Conservation (phyloP, 345 rosid genomes). For the Anastatica hierochuntica region DNA sequence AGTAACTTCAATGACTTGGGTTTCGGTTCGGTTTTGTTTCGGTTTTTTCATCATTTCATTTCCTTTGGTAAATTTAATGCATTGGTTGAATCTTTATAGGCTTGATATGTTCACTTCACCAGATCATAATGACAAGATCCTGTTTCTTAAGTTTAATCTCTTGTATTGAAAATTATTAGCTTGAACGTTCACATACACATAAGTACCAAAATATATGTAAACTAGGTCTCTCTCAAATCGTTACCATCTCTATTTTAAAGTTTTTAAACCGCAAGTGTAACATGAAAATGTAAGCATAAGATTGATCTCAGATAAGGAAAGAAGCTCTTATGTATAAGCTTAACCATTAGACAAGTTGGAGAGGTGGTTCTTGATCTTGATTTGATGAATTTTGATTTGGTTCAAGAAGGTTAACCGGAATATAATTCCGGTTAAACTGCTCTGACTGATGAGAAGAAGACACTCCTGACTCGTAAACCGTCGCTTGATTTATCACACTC, state of each 20-base stretch:
- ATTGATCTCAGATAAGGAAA: slow-evolving; percentile 4
- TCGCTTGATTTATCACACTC: slow-evolving; percentile 30
- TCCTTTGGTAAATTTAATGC: background rate
- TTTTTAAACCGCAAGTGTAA: slow-evolving; percentile 1
- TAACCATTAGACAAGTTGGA: slow-evolving; percentile 28
- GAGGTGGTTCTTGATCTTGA: slow-evolving; percentile 51
- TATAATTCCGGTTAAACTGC: slow-evolving; percentile 44
- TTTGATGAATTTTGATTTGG: slow-evolving; percentile 51
- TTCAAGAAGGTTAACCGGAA: slow-evolving; percentile 56
- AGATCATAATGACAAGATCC: background rate
- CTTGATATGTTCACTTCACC: no score
- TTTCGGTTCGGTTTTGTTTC: no score
- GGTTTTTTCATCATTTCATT: no score
- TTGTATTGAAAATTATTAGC: background rate
- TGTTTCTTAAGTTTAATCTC: background rate
- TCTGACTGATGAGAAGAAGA: slow-evolving; percentile 34
- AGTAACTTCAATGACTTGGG: background rate
- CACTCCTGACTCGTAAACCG: slow-evolving; percentile 30
- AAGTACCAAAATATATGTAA: slow-evolving; percentile 4
- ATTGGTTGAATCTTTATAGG: no score
- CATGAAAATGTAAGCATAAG: slow-evolving; percentile 10
- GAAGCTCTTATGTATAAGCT: slow-evolving; percentile 26
- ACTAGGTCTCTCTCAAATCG: slow-evolving; percentile 12
- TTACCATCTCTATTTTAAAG: slow-evolving; percentile 4
- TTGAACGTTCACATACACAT: slow-evolving; percentile 5